Evolutionary conservation across 2,329 filamentous ascomycete genomes (phyloP), one percentile per base, ranked within the genome.

Genomic region (Penicillium sp.): DNA sequence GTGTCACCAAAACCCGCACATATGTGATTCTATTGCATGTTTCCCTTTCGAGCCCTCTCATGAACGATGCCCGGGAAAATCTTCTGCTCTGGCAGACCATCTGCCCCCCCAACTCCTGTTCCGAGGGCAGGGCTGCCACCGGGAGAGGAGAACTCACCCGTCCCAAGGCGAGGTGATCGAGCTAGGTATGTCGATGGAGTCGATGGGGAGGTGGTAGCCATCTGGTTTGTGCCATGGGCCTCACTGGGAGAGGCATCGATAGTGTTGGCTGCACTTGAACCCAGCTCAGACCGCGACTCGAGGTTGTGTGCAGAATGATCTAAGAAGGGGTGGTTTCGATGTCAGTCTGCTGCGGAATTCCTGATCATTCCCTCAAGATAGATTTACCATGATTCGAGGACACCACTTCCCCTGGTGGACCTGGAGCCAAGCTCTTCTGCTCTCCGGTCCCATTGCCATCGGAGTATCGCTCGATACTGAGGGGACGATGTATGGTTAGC

Each of bases 61-160:
- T 78, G 76, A 44, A 78, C 70, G 42, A 78, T 70, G 17, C 77
- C 77, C 1, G 76, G 77, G 58, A 78, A 78, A 19, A 77, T 77
- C 45, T 71, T 73, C 45, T 75, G 74, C 48, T 77, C 75, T 19
- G 67, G 67, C 10, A 70, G 52, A 15, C 52, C 55, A 17, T 61
- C 65, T 23, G 66, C 21, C 8, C 57, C 57, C 25, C 60, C 33
- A n/a, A 56, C 38, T 29, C 45, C 44, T 44, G 47, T 31, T n/a
- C 57, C 60, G 21, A 52, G 38, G 43, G 55, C 41, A n/a, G 43
- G 38, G 44, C 27, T 59, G 35, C 50, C 39, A 17, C 41, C 45
- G 10, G 44, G 39, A 45, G 54, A 50, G 8, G 52, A 43, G 38
- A 55, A 55, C 19, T 62, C 48, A 36, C 61, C 69, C 27, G 39